Evolutionary conservation across 768 basidiomycete species (phyloP), one percentile per base, ranked within the genome.

Genomic region (Boletus patriciae): DNA sequence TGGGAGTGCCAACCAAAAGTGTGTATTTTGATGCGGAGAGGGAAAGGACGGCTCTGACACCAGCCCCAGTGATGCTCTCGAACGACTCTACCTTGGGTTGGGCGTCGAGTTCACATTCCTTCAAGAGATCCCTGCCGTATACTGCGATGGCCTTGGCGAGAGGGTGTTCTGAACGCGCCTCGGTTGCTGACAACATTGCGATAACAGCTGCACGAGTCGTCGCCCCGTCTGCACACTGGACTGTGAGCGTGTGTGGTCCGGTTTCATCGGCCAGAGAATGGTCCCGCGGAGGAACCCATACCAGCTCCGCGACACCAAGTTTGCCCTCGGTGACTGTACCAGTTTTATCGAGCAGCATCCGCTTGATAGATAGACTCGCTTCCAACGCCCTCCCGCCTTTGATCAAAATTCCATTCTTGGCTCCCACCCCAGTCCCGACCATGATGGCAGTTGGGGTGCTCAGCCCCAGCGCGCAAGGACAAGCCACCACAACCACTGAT

Each of bases 371-470:
- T 62, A 83, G 86, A 72, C 93, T 94, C 4, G 92, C 94, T 69
- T 99, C 97, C 27, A 99, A 78, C 3, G 97, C 95, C 15, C 90
- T 80, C 2, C 95, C 97, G 21, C 97, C 95, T 70, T 99, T 99
- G 83, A 99, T 98, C 45, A 99, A 76, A 57, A 99, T 98, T 0
- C 97, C 96, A 65, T 98, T 96, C 76, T 90, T 83, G 10, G 97
- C 97, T 2, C 97, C 97, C 54, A 98, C 86, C 1, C 97, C 97
- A 0, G 96, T 98, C 18, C 97, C 97, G 33, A 98, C 97, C 97
- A 98, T 98, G 74, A 98, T 94, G 3, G 96, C 97, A 0, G 97
- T 98, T 1, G 97, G 97, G 0, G 96, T 98, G 53, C 92, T 92
- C 56, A 98, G 80, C 6, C 96, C 97, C 34, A 99, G 82, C 0